Evolutionary conservation across 805 yeast species (phyloP).

Genomic region (Kuraishia ogatae): DNA sequence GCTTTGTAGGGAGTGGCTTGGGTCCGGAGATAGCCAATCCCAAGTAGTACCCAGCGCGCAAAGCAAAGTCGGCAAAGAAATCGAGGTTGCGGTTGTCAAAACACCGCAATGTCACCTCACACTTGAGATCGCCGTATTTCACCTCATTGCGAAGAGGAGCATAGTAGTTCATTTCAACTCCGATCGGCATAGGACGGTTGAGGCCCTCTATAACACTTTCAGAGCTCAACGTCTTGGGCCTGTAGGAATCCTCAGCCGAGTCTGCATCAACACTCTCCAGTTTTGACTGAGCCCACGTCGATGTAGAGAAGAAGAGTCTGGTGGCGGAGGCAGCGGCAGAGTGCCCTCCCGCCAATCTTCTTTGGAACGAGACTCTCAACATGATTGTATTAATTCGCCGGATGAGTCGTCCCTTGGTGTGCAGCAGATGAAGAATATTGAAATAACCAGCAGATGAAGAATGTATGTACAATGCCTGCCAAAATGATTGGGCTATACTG

Average conservation of each 20-base stretch:
- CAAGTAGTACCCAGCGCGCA: constrained; percentile 83
- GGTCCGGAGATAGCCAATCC: constrained; percentile 83
- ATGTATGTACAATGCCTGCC: no score
- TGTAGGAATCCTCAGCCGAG: background rate
- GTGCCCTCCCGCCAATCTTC: background rate
- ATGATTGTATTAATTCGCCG: background rate
- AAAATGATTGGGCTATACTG: no score
- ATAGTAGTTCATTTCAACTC: constrained; percentile 72
- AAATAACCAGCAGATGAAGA: no score
- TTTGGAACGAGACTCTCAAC: background rate
- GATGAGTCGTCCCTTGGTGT: background rate
- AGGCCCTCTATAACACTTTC: constrained; percentile 15
- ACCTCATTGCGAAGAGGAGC: constrained; percentile 67
- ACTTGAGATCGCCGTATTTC: constrained; percentile 68
- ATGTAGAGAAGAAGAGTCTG: background rate
- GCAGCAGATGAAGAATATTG: no score
- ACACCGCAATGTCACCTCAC: constrained; percentile 67
- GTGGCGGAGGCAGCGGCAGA: background rate
- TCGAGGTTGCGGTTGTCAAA: constrained; percentile 64
- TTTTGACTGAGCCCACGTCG: background rate
- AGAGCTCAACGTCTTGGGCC: background rate
- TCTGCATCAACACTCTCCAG: background rate
- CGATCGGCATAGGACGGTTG: constrained; percentile 66
- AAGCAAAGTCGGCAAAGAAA: constrained; percentile 75
- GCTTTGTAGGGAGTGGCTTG: constrained; percentile 55